Conservation (phyloP, 2,329 filamentous ascomycete genomes). For the Sarocladiaceae sp. region DNA sequence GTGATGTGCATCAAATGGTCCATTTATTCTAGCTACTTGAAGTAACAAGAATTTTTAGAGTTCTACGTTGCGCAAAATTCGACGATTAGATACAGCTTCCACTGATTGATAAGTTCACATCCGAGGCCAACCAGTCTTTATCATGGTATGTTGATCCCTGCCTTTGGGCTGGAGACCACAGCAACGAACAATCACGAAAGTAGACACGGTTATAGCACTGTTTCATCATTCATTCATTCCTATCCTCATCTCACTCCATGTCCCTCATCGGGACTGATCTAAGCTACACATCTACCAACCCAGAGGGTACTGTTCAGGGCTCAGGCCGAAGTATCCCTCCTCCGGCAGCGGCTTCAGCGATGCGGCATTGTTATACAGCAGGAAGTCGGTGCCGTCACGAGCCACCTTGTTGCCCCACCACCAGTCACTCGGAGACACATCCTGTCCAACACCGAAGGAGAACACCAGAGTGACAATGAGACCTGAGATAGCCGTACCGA, state of each 20-base stretch:
- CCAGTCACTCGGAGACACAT: slow-evolving; percentile 8
- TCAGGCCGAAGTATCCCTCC: slow-evolving; percentile 14
- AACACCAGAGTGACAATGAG: slow-evolving; percentile 16
- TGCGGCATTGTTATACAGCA: slow-evolving; percentile 16
- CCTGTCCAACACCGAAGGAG: slow-evolving; percentile 16
- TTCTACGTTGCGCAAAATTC: no score
- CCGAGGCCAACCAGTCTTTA: no score
- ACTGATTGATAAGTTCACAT: no score
- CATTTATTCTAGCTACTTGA: no score
- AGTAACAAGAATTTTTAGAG: no score
- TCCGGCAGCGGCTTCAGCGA: slow-evolving; percentile 13
- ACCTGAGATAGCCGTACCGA: slow-evolving; percentile 15
- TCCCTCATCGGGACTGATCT: neutral
- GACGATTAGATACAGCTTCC: no score
- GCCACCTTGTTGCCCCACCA: slow-evolving; percentile 14
- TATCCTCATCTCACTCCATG: neutral
- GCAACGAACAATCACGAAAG: no score
- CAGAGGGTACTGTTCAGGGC: slow-evolving; percentile 13
- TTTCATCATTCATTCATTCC: neutral
- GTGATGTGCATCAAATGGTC: no score
- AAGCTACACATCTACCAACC: slow-evolving; percentile 20
- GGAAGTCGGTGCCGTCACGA: slow-evolving; percentile 16
- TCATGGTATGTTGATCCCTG: no score
- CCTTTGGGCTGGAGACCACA: no score
- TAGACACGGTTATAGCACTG: no score